Evolutionary conservation across 371 early-diverging fungal genomes (phyloP).

Genomic region (Apophysomyces trapeziformis): DNA sequence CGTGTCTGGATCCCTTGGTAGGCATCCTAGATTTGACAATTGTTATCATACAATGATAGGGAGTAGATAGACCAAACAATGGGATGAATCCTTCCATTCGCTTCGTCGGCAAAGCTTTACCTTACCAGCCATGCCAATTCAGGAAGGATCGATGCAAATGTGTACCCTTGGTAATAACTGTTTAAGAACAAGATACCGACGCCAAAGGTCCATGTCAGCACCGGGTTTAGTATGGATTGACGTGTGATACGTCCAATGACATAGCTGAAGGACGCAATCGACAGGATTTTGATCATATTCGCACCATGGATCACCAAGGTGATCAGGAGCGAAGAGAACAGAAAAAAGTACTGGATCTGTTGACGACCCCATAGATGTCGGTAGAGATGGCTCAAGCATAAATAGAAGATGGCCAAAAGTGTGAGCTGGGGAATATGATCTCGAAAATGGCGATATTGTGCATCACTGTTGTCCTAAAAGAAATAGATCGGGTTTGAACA

Average conservation of each 20-base stretch:
- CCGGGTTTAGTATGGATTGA: constrained; percentile 9
- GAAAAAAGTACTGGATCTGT: constrained; percentile 40
- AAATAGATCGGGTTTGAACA: not conserved
- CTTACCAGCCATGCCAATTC: constrained; percentile 74
- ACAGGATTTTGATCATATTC: constrained; percentile 67
- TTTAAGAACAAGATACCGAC: constrained; percentile 77
- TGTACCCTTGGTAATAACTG: constrained; percentile 73
- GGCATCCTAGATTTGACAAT: constrained; percentile 44
- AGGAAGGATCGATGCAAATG: constrained; percentile 58
- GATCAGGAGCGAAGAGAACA: constrained; percentile 64
- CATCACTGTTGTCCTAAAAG: constrained; percentile 48
- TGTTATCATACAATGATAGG: too few relatives aligned
- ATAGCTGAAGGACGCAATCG: constrained; percentile 64
- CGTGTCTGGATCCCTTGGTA: constrained; percentile 64
- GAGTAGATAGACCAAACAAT: not conserved
- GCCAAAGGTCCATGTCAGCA: constrained; percentile 77
- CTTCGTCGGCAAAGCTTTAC: not conserved
- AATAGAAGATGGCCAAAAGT: constrained; percentile 52
- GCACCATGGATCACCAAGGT: constrained; percentile 46
- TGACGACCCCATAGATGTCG: constrained; percentile 16
- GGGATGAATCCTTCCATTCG: not conserved
- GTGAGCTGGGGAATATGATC: constrained; percentile 70
- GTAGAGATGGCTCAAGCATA: constrained; percentile 53
- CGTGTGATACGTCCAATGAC: constrained; percentile 50
- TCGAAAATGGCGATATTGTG: constrained; percentile 82